These are phyloP conservation scores for Chlamydomonas incerta DNA, from an alignment of 139 green algal species.

Conservation along the genomic window DNA sequence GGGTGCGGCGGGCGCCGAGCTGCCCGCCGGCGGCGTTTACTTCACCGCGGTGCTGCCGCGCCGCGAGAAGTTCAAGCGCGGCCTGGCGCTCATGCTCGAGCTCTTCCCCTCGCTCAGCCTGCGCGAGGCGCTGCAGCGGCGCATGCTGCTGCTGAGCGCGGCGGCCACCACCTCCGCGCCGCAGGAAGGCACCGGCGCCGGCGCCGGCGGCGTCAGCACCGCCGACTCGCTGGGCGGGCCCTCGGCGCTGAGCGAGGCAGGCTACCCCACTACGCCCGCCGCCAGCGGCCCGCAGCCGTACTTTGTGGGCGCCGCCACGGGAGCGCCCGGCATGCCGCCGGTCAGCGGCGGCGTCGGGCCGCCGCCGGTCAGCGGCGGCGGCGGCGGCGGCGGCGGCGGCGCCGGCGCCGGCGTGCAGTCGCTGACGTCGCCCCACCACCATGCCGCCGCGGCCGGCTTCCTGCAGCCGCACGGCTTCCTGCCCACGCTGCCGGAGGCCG, in stretches of 20 bases:
- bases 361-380: no score
- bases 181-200: not conserved
- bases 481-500: constrained; percentile 5
- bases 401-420: no score
- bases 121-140: constrained; percentile 48
- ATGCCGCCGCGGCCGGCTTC: no score
- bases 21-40: constrained; percentile 26
- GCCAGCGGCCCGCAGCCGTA: not conserved
- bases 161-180: not conserved
- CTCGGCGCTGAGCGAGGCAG: no score
- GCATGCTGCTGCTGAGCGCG: not conserved
- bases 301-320: not conserved
- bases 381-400: no score
- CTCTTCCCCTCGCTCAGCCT: constrained; percentile 46
- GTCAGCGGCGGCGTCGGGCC: no score
- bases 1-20: not conserved
- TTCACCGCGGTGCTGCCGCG: constrained; percentile 47
- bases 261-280: not conserved
- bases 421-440: no score
- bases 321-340: no score
- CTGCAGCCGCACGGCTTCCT: not conserved
- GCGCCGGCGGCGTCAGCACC: not conserved
- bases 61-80: constrained; percentile 52
- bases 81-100: constrained; percentile 50
- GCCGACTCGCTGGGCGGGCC: no score